These are phyloP conservation scores for Allomyces arbusculus DNA, from an alignment of 192 early-diverging fungal species.

Conservation along the genomic window DNA sequence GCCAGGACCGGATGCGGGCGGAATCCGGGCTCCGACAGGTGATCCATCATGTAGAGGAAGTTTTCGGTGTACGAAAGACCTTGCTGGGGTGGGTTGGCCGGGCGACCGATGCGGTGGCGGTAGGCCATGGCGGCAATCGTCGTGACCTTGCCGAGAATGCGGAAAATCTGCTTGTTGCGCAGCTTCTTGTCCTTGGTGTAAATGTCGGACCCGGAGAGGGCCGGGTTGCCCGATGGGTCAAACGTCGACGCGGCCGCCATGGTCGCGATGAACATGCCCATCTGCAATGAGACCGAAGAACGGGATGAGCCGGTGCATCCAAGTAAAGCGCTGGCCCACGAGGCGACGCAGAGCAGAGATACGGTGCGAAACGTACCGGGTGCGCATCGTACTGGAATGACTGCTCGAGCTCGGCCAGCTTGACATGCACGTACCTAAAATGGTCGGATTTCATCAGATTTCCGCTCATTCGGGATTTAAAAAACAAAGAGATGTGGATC, in stretches of 20 bases:
- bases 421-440: slow-evolving; percentile 19
- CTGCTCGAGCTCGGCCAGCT: slow-evolving; percentile 27
- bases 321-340: no score
- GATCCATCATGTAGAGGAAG: slow-evolving; percentile 49
- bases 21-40: slow-evolving; percentile 33
- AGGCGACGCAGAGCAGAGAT: no score
- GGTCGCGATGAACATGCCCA: slow-evolving; percentile 39
- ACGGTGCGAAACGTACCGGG: slow-evolving; percentile 4
- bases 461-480: neutral
- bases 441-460: no score
- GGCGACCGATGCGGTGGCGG: slow-evolving; percentile 35
- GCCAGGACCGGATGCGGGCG: slow-evolving; percentile 32
- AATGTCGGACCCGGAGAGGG: slow-evolving; percentile 25
- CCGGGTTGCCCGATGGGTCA: slow-evolving; percentile 48
- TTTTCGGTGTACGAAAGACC: slow-evolving; percentile 37
- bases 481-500: neutral
- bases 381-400: slow-evolving; percentile 45
- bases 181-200: slow-evolving; percentile 10
- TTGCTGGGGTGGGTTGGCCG: slow-evolving; percentile 16
- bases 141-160: slow-evolving; percentile 41
- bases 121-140: slow-evolving; percentile 40
- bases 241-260: slow-evolving; percentile 41
- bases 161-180: slow-evolving; percentile 29
- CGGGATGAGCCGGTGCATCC: no score
- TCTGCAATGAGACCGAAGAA: neutral